Evolutionary conservation across 129 eudicot species (phyloP), one percentile per base, ranked within the genome.

Genomic region (Kitagawia praeruptora): DNA sequence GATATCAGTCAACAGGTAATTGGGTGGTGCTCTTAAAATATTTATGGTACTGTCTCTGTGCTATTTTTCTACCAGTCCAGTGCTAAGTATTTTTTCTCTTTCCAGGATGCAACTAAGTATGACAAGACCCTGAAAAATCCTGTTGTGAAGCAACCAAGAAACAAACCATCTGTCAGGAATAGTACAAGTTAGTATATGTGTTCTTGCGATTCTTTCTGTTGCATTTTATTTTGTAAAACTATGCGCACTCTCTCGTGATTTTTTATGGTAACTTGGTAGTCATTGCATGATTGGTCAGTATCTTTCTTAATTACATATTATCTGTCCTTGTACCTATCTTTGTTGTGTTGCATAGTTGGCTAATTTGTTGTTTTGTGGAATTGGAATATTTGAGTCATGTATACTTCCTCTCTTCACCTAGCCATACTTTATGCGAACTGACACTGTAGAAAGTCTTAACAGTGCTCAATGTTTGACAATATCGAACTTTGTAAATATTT

Each of bases 111-210:
- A 28, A 83, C 69, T 12, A 87, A 81, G 79, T 85, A 81, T 77
- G 97, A 91, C 64, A 93, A 89, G 85, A 77, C 81, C 42, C 67
- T 74, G 61, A 91, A 82, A 84, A 76, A 16, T 76, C 44, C 83
- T 58, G 85, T 74, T 42, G 41, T 46, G 42, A 85, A 85, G 76
- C 93, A 78, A 73, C 85, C 92, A 74, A 89, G 79, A 76, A 89
- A 93, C 76, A 91, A 87, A 70, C 97, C 98, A 41, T 94, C 98
- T 74, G 86, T 58, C 7, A 89, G 87, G 75, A 89, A 82, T 86
- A 83, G 82, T 77, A 87, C 87, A 80, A 80, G 98, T 93, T 87
- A 86, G 92, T 53, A 48, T 19, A 48, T 19, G 34, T 74, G n/a
- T 63, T 6, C 38, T 27, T 75, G 2, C 15, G 0, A 23, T 9